Base-by-base conservation (phyloP, 495 filamentous ascomycete genomes). In the Trichocladium uniseriatum region DNA sequence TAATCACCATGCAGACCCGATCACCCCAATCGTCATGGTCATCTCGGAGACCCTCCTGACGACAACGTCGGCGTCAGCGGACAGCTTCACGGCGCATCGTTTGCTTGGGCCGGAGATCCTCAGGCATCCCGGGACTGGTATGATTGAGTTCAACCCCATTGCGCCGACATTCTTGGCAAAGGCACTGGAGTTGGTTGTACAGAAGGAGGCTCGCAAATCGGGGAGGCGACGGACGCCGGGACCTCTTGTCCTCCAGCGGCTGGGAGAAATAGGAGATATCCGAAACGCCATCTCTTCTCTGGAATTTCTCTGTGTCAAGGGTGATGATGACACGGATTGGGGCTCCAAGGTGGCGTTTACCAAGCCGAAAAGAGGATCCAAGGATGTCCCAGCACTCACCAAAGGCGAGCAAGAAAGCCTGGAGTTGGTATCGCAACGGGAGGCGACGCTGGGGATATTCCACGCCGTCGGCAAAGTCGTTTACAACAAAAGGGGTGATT, bases 391-490 rank as follows among this genome's bases (percentile, higher is more conserved):
- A n/a, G 59, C 78, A 2, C 54, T 89, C 20, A 91, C 87, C 0
- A 73, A 76, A 34, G 79, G 83, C 53, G 91, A 95, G 57, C 69
- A 74, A 43, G 79, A 86, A 43, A 84, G 79, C 15, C 63, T 94
- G 3, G 74, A 84, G 53, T 61, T 87, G 38, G 74, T 97, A 4
- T 87, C 84, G 1, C 87, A 90, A 56, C 78, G 94, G 41, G 89
- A 95, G 66, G 78, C 86, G 16, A 91, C 78, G 53, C 71, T 96
- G 6, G 90, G 89, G 1, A 83, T 99, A 49, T 99, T 99, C 59
- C 94, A 99, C 65, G 89, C 94, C 22, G 83, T 99, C 42, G 94
- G 90, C 14, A 95, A 89, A 56, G 84, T 97, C 3, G 79, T 95
- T 3, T 90, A 97, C 66, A 97, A 97, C 67, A 97, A 95, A 60